Percentiles rank a stretch among this genome's conserved stretches.
Evolutionary conservation across 1,139 yeast genomes (phyloP).

Genomic region (Candida sanyaensis): DNA sequence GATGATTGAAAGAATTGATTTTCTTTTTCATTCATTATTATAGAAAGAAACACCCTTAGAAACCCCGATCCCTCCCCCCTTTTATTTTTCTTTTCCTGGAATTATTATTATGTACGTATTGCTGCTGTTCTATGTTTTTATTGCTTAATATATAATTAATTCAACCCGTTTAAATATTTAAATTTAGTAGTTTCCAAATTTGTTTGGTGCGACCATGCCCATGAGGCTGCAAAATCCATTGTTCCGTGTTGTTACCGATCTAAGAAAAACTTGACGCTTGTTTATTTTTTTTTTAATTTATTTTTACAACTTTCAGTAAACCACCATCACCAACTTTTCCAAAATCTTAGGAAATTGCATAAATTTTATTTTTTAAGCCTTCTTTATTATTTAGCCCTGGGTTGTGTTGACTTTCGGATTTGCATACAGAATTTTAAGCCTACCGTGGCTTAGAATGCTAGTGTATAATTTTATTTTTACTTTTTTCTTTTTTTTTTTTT

Average conservation of each 20-base stretch:
- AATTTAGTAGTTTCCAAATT: too few relatives aligned
- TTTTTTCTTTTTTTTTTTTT: too few relatives aligned
- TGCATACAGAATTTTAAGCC: background rate
- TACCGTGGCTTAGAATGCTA: background rate
- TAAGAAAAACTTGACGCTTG: background rate
- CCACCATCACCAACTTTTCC: constrained; percentile 3
- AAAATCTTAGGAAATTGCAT: background rate
- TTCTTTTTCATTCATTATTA: constrained; percentile 6
- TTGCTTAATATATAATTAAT: constrained; percentile 4
- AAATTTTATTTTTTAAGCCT: background rate
- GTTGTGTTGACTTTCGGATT: background rate
- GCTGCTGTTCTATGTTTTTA: background rate
- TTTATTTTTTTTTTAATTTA: too few relatives aligned
- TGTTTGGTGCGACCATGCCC: too few relatives aligned
- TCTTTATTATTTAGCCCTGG: background rate
- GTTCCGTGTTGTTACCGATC: too few relatives aligned
- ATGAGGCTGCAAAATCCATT: too few relatives aligned
- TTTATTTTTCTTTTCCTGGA: background rate
- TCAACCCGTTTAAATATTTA: constrained; percentile 4
- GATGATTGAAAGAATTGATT: constrained; percentile 6
- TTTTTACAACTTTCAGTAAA: background rate
- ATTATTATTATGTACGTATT: background rate
- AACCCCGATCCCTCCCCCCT: constrained; percentile 10
- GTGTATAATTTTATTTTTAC: too few relatives aligned
- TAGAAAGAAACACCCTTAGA: constrained; percentile 13